Evolutionary conservation across 2,329 filamentous ascomycete species (phyloP), one percentile per base, ranked within the genome.

Genomic region (Thelonectria rubi): DNA sequence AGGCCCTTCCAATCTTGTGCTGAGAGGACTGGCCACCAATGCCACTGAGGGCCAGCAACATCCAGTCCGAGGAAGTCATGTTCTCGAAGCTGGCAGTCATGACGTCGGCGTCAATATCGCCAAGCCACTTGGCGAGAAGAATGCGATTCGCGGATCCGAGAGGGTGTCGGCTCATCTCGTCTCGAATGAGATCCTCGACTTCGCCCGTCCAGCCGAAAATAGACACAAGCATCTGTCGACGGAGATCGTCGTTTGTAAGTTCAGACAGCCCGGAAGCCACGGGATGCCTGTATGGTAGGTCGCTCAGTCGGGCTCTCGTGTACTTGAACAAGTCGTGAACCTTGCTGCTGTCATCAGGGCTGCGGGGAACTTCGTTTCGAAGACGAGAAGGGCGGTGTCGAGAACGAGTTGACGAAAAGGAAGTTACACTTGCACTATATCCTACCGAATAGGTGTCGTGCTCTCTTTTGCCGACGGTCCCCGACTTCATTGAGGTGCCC

Each of bases 1-100:
- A 97, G 3, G 93, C 90, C 60, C 94, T 91, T 1, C 92, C 93
- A 15, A 98, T 87, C 75, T 97, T 96, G 74, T 96, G 94, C 71
- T 96, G 92, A 1, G 93, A 93, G 39, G 87, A 83, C 20, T 79
- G 76, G 3, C 88, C 86, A 53, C 91, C 93, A 78, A 98, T 96
- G 42, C 92, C 91, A 73, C 92, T 97, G 53, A 99, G 79, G 11
- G 95, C 94, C 37, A 99, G 81, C 60, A 98, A 80, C 93, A 99
- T 97, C 95, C 95, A 99, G 77, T 98, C 95, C 0, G 92, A 92
- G 2, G 91, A 93, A 10, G 93, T 94, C 85, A 95, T 94, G n/a
- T 92, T 90, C 67, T 94, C 88, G 0, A 93, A 91, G 45, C 88
- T 91, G 2, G 91, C 88, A 11, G 88, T 85, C 86, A 97, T 91